Conservation (phyloP, 108 stramenopile genomes). For the Pseudonitzschia delicatissima region DNA sequence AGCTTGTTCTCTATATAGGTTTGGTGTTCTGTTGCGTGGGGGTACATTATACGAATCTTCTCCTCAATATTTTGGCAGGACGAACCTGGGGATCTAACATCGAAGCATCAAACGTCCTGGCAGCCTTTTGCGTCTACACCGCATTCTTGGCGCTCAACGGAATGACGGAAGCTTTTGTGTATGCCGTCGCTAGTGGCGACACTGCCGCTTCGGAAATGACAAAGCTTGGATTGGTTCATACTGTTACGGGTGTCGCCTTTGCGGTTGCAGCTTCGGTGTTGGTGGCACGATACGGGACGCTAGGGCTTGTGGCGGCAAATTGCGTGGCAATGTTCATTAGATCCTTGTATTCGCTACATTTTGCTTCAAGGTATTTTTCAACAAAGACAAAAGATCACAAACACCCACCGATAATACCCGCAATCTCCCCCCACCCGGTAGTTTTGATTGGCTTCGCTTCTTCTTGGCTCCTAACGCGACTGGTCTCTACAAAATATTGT, state of each 20-base stretch:
- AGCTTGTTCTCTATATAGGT: slow-evolving; percentile 74
- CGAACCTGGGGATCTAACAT: slow-evolving; percentile 61
- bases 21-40: slow-evolving; percentile 70
- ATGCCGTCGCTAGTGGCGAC: slow-evolving; percentile 49
- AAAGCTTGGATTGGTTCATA: slow-evolving; percentile 59
- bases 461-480: slow-evolving; percentile 41
- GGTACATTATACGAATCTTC: slow-evolving; percentile 71
- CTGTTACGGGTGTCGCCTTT: slow-evolving; percentile 65
- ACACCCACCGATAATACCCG: slow-evolving; percentile 13
- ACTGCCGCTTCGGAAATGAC: slow-evolving; percentile 56
- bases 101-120: slow-evolving; percentile 69
- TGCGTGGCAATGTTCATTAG: slow-evolving; percentile 73
- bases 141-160: slow-evolving; percentile 90
- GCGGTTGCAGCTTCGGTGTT: slow-evolving; percentile 56
- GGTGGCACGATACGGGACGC: slow-evolving; percentile 50
- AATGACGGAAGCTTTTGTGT: slow-evolving; percentile 94
- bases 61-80: slow-evolving; percentile 71
- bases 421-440: slow-evolving; percentile 54
- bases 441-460: slow-evolving; percentile 45
- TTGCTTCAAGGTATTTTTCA: slow-evolving; percentile 63
- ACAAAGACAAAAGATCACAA: slow-evolving; percentile 1
- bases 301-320: slow-evolving; percentile 77
- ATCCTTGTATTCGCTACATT: slow-evolving; percentile 60
- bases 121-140: slow-evolving; percentile 92
- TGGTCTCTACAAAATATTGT: slow-evolving; percentile 21